Conservation (phyloP, 1,139 yeast genomes). For the Yamadazyma dendronema region DNA sequence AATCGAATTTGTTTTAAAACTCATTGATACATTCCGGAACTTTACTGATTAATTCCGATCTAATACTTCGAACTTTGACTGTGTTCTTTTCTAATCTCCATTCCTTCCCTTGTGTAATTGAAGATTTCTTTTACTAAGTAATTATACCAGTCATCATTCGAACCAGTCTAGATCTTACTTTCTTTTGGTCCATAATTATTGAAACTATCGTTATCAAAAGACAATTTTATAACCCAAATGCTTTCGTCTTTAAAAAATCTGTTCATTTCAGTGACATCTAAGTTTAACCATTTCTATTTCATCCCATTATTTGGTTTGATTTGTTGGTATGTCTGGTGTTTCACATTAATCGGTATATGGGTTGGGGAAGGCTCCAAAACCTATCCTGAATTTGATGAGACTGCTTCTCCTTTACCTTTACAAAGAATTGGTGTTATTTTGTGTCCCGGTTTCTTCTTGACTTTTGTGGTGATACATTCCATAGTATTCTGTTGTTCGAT, state of each 20-base stretch:
- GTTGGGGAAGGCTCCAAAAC: slow-evolving; percentile 20
- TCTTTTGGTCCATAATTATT: background rate
- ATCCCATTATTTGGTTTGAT: slow-evolving; percentile 28
- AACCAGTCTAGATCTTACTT: background rate
- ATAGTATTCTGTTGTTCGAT: slow-evolving; percentile 25
- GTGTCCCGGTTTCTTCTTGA: slow-evolving; percentile 24
- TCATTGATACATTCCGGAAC: background rate
- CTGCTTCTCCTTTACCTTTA: slow-evolving; percentile 21
- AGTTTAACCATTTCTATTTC: slow-evolving; percentile 27
- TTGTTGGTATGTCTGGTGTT: slow-evolving; percentile 27
- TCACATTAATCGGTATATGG: slow-evolving; percentile 26
- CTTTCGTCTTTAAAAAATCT: slow-evolving; percentile 10
- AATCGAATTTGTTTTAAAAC: background rate
- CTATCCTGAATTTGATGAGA: slow-evolving; percentile 22
- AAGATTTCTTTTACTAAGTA: too few relatives aligned
- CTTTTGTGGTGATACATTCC: slow-evolving; percentile 25
- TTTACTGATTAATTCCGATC: background rate
- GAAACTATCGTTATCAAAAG: background rate
- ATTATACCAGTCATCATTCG: too few relatives aligned
- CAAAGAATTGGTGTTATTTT: slow-evolving; percentile 29
- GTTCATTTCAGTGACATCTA: slow-evolving; percentile 19
- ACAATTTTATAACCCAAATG: slow-evolving; percentile 7
- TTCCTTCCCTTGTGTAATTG: background rate
- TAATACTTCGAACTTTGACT: background rate
- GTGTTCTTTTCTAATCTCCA: background rate